A percentile compares a stretch with the other conserved stretches of the same genome.
Evolutionary conservation across 345 rosid genomes (phyloP).

Genomic region (Moricandia arvensis): DNA sequence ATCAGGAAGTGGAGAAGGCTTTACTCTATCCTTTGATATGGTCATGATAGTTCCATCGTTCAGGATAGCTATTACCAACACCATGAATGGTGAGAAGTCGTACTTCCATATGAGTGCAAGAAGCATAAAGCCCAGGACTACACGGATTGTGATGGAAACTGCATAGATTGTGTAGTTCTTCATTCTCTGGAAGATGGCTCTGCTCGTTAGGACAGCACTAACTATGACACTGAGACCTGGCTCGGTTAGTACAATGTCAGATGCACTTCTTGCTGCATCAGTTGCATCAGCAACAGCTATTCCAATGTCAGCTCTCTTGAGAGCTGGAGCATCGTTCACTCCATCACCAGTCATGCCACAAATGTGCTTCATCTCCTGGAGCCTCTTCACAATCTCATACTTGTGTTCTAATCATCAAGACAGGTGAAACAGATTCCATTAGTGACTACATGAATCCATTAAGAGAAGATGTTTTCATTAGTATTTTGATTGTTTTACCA

Average conservation of each 20-base stretch:
- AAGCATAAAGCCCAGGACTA: constrained; percentile 79
- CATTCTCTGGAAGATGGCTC: constrained; percentile 97
- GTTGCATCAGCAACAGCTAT: constrained; percentile 97
- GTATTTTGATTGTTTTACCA: constrained; percentile 42
- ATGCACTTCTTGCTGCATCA: constrained; percentile 91
- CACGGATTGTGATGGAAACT: constrained; percentile 86
- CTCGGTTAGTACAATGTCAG: constrained; percentile 89
- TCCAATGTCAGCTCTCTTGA: constrained; percentile 93
- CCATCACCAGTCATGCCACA: constrained; percentile 99
- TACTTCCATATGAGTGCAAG: constrained; percentile 93
- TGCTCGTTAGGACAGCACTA: constrained; percentile 87
- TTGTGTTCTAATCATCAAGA: constrained; percentile 62
- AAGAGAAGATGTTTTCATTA: neutral
- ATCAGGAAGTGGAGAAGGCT: constrained; percentile 83
- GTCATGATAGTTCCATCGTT: constrained; percentile 93
- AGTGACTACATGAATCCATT: neutral
- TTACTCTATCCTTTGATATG: constrained; percentile 77
- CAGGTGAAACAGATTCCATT: neutral
- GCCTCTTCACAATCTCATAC: constrained; percentile 87
- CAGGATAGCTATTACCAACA: constrained; percentile 74
- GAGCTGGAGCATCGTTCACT: constrained; percentile 95
- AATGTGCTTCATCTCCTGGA: constrained; percentile 82
- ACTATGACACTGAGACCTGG: constrained; percentile 94
- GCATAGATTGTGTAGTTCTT: constrained; percentile 98
- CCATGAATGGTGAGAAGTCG: constrained; percentile 97